Evolutionary conservation across 2,329 filamentous ascomycete genomes (phyloP).

Genomic region (Bisporella sp.): DNA sequence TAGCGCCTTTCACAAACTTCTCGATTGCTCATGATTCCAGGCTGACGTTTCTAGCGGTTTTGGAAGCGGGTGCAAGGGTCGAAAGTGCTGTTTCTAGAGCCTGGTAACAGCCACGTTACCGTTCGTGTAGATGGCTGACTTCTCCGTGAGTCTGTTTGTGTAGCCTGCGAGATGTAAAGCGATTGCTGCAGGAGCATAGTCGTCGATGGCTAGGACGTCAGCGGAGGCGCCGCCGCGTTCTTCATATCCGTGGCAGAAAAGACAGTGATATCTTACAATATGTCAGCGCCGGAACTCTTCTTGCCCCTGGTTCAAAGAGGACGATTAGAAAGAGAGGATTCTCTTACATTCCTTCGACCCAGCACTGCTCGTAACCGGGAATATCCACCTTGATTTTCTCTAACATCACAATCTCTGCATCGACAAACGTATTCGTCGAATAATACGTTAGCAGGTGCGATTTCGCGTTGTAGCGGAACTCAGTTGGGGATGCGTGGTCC

Average conservation of each 20-base stretch:
- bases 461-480: too few species aligned
- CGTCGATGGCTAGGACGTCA: conserved; percentile 39
- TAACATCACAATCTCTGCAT: too few species aligned
- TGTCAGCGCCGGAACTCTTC: too few species aligned
- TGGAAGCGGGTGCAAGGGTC: conserved; percentile 18
- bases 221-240: conserved; percentile 40
- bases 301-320: too few species aligned
- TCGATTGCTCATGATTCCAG: conserved; percentile 30
- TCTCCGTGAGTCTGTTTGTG: conserved; percentile 35
- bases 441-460: too few species aligned
- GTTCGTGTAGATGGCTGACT: conserved; percentile 46
- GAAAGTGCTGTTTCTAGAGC: conserved; percentile 11
- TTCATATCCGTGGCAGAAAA: conserved; percentile 55
- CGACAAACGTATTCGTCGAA: too few species aligned
- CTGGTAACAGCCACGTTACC: conserved; percentile 32
- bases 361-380: too few species aligned
- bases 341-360: too few species aligned
- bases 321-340: too few species aligned
- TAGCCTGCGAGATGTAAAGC: conserved; percentile 36
- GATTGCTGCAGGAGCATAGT: conserved; percentile 25
- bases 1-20: conserved; percentile 23
- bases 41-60: conserved; percentile 18
- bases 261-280: conserved; percentile 53
- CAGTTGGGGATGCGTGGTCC: too few species aligned
- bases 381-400: too few species aligned